Percentiles rank a stretch among this genome's conserved stretches.
Conservation (phyloP, 208 protist species). For the Trichomonas gallinae region DNA sequence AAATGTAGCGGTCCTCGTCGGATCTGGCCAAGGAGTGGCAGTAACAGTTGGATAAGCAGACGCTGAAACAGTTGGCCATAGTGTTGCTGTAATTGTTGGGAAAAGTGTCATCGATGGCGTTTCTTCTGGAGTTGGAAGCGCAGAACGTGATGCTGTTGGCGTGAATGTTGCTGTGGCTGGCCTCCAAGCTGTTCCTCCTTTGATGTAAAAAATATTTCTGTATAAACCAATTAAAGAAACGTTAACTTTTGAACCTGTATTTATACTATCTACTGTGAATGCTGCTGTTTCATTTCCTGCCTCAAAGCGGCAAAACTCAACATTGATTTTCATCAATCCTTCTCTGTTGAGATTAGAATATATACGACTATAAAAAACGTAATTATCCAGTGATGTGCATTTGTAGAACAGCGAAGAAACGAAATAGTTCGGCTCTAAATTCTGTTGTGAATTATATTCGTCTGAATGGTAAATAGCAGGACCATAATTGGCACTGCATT, state of each 20-base stretch:
- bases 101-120: neutral
- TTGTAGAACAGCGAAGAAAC: neutral
- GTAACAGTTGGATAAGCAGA: neutral
- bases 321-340: neutral
- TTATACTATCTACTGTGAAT: neutral
- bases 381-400: neutral
- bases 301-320: neutral
- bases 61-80: neutral
- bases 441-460: neutral
- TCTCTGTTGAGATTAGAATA: neutral
- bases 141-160: neutral
- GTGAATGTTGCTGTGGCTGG: neutral
- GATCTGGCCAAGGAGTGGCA: neutral
- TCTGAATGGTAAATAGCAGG: neutral
- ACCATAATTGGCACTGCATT: neutral
- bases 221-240: neutral
- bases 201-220: neutral
- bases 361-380: neutral
- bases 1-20: neutral
- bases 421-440: neutral
- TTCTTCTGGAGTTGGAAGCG: neutral
- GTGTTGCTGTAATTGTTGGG: neutral
- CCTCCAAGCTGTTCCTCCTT: neutral
- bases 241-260: neutral
- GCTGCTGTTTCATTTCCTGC: neutral